Conservation (phyloP, 106 monocot species). For the Allium sativum region DNA sequence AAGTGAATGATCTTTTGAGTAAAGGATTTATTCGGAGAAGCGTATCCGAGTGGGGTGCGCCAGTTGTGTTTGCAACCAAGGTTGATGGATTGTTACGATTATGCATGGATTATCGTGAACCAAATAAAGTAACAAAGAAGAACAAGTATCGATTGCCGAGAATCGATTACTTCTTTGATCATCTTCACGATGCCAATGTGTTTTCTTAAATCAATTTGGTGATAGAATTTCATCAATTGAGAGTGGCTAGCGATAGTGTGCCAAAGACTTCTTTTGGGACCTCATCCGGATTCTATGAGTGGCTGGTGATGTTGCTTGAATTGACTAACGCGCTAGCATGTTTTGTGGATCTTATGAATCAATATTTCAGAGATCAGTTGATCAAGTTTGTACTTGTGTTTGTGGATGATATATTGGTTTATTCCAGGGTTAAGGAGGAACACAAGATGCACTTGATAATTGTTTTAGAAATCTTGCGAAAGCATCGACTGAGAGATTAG, state of each 20-base stretch:
- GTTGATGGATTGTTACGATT: background rate
- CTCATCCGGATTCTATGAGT: background rate
- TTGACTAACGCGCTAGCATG: too few relatives aligned
- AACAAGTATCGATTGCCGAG: background rate
- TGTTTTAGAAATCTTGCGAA: background rate
- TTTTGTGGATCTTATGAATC: too few relatives aligned
- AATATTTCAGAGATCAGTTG: too few relatives aligned
- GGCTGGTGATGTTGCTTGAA: background rate
- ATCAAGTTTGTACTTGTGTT: too few relatives aligned
- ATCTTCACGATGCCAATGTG: background rate
- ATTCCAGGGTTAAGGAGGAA: background rate
- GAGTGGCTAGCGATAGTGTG: background rate
- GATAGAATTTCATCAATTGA: conserved; percentile 2
- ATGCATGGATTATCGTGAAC: background rate
- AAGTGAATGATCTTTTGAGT: background rate
- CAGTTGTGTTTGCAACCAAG: background rate
- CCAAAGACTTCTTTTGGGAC: too few relatives aligned
- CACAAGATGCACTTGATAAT: conserved; percentile 5
- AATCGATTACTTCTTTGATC: background rate
- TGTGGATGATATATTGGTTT: too few relatives aligned
- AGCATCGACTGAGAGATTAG: too few relatives aligned
- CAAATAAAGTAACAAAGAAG: background rate
- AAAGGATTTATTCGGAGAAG: background rate
- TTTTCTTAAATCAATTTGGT: background rate
- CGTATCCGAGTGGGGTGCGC: background rate